These are phyloP conservation scores for Cardiospermum halicacabum DNA, from an alignment of 345 rosid species.

Conservation along the genomic window DNA sequence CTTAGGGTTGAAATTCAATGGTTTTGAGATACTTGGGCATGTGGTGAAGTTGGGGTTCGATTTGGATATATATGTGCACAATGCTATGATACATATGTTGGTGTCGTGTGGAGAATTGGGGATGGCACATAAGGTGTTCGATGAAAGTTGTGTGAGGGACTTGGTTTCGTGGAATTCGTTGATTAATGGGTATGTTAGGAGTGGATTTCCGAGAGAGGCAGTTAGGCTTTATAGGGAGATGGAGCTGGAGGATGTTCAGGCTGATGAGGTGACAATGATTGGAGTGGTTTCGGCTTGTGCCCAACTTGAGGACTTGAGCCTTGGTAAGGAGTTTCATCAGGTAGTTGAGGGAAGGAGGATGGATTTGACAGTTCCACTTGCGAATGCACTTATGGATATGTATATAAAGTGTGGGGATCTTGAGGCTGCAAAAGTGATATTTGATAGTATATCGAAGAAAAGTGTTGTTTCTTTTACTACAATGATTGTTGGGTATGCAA, in stretches of 20 bases:
- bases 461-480: constrained; percentile 73
- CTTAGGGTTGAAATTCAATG: constrained; percentile 33
- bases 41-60: constrained; percentile 59
- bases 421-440: constrained; percentile 45
- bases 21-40: constrained; percentile 59
- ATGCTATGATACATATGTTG: constrained; percentile 56
- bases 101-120: constrained; percentile 50
- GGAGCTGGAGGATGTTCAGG: constrained; percentile 42
- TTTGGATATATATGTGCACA: constrained; percentile 52
- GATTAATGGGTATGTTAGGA: constrained; percentile 72
- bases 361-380: constrained; percentile 50
- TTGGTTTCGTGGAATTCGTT: constrained; percentile 87
- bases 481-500: constrained; percentile 72
- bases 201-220: constrained; percentile 46
- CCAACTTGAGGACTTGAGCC: constrained; percentile 45
- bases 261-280: constrained; percentile 84
- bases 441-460: constrained; percentile 44
- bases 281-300: constrained; percentile 62
- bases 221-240: constrained; percentile 40
- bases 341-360: constrained; percentile 37
- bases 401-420: constrained; percentile 69
- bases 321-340: constrained; percentile 57
- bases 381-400: constrained; percentile 85
- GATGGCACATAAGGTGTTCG: constrained; percentile 67
- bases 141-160: constrained; percentile 63